A percentile compares a stretch with the other conserved stretches of the same genome.
phyloP scores from a whole-genome alignment of 2,329 filamentous ascomycete genomes.

The Rachicladosporium sp. region DNA sequence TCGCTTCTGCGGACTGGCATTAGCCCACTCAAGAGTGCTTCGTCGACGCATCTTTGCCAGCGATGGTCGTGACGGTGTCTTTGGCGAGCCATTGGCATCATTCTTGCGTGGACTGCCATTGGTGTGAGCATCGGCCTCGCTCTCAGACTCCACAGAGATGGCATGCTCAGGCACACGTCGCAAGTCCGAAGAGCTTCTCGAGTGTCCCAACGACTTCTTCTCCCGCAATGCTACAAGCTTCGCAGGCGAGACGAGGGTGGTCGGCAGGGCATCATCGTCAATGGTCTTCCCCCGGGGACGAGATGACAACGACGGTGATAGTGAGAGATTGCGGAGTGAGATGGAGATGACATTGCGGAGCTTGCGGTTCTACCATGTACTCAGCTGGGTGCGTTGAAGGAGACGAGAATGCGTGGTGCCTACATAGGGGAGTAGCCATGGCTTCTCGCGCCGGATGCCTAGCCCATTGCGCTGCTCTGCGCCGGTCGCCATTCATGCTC shows the following conservation, averaged over 20 bases:
- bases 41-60: slow-evolving; percentile 36
- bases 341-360: slow-evolving; percentile 79
- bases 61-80: slow-evolving; percentile 22
- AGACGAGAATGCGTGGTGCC: not conserved
- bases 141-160: slow-evolving; percentile 7
- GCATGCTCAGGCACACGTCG: slow-evolving; percentile 20
- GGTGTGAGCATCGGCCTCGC: not conserved
- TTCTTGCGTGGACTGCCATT: not conserved
- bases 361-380: slow-evolving; percentile 56
- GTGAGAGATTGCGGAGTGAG: slow-evolving; percentile 72
- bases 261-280: slow-evolving; percentile 64
- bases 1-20: slow-evolving; percentile 44
- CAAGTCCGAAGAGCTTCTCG: slow-evolving; percentile 47
- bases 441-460: slow-evolving; percentile 30
- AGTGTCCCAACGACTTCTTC: slow-evolving; percentile 39
- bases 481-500: no score
- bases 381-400: no score
- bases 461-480: slow-evolving; percentile 1
- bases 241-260: slow-evolving; percentile 50
- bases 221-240: slow-evolving; percentile 49
- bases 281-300: slow-evolving; percentile 48
- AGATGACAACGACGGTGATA: slow-evolving; percentile 39
- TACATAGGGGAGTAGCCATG: slow-evolving; percentile 43
- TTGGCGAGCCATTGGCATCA: slow-evolving; percentile 6
- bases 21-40: slow-evolving; percentile 52